These are phyloP conservation scores for Boletus bicolor DNA, from an alignment of 768 basidiomycete genomes.

Conservation along the genomic window DNA sequence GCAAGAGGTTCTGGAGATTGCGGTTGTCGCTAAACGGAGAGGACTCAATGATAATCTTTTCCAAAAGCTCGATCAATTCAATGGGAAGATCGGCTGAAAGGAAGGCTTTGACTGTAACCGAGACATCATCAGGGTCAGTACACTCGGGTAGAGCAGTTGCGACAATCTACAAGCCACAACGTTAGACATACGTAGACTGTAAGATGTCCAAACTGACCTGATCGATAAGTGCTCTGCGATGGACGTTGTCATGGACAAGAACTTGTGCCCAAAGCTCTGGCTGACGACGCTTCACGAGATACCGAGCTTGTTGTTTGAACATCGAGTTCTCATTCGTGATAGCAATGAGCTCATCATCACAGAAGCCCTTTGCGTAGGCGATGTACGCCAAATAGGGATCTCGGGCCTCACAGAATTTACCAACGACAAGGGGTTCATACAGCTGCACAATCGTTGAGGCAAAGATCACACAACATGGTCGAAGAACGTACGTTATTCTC, in stretches of 20 bases:
- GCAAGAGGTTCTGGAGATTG: conserved; percentile 91
- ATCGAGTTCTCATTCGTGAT: conserved; percentile 99
- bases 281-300: conserved; percentile 93
- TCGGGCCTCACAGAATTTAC: conserved; percentile 98
- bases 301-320: conserved; percentile 99
- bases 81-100: conserved; percentile 94
- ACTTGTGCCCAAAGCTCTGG: conserved; percentile 97
- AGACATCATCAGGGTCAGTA: conserved; percentile 98
- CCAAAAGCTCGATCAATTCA: conserved; percentile 93
- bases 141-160: conserved; percentile 95
- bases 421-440: conserved; percentile 95
- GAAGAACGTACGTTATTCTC: conserved; percentile 83
- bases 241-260: conserved; percentile 80
- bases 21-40: conserved; percentile 98
- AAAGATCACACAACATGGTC: background rate
- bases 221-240: conserved; percentile 92
- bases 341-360: conserved; percentile 93
- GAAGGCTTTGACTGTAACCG: conserved; percentile 98
- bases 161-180: conserved; percentile 55
- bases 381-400: conserved; percentile 99
- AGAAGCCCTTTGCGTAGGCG: conserved; percentile 98
- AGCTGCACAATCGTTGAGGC: conserved; percentile 45
- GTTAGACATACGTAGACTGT: background rate
- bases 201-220: conserved; percentile 50
- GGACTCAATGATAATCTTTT: conserved; percentile 97